Percentiles rank a stretch among this genome's conserved stretches.
Evolutionary conservation across 2,329 filamentous ascomycete species (phyloP).

Genomic region (Drechslerella coelobrocha): DNA sequence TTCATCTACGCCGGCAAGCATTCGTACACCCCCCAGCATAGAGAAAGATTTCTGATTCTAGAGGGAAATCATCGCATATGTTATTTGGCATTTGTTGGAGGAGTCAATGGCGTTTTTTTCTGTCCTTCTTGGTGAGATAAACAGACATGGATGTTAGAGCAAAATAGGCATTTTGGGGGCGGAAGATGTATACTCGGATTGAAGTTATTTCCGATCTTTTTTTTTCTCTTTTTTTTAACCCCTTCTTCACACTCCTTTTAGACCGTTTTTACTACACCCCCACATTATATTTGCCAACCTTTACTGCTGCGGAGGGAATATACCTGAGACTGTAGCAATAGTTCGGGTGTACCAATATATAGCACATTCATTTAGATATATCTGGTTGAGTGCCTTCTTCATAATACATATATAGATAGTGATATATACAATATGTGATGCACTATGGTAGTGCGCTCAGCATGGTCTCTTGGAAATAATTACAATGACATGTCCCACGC

Average conservation of each 20-base stretch:
- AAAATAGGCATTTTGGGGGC: slow-evolving; percentile 3
- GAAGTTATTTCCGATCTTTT: no score
- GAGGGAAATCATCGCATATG: slow-evolving; percentile 23
- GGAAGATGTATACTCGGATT: slow-evolving; percentile 25
- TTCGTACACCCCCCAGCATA: slow-evolving; percentile 38
- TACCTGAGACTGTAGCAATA: no score
- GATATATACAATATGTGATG: background rate
- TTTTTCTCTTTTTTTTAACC: no score
- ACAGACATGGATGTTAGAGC: background rate
- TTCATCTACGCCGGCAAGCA: slow-evolving; percentile 31
- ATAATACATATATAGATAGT: background rate
- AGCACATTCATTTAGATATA: background rate
- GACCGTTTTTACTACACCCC: no score
- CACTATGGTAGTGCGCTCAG: background rate
- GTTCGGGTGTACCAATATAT: background rate
- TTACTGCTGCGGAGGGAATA: no score
- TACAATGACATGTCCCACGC: background rate
- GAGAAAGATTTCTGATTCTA: slow-evolving; percentile 32
- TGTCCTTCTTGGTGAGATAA: background rate
- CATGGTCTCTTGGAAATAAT: background rate
- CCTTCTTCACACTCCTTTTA: no score
- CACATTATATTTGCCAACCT: no score
- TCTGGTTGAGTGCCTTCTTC: background rate
- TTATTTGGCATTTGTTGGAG: slow-evolving; percentile 39
- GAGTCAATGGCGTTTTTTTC: slow-evolving; percentile 48